phyloP scores from a whole-genome alignment of 306 rosid genomes.

The Rosa persica region DNA sequence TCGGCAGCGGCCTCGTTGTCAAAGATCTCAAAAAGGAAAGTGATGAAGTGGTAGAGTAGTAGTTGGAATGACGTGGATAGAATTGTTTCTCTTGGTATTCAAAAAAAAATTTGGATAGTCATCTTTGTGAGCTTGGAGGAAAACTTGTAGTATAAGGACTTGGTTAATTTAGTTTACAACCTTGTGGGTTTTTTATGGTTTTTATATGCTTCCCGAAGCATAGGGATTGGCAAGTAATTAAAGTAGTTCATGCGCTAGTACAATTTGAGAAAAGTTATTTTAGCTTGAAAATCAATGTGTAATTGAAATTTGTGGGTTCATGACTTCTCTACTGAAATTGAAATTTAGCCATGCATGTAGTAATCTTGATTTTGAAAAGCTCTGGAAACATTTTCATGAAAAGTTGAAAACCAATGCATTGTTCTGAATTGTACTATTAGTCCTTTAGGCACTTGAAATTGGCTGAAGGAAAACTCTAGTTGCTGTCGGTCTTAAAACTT shows the following conservation, averaged over 20 bases:
- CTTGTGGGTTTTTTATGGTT: background rate
- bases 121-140: background rate
- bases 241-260: no score
- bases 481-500: background rate
- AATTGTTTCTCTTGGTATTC: background rate
- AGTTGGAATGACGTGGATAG: no score
- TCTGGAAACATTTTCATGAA: background rate
- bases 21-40: no score
- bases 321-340: background rate
- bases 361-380: background rate
- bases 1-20: no score
- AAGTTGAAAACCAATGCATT: background rate
- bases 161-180: background rate
- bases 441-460: background rate
- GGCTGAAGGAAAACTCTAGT: background rate
- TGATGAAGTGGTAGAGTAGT: no score
- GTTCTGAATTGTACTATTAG: background rate
- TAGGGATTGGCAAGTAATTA: no score
- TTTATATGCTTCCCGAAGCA: no score
- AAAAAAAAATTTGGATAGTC: background rate
- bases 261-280: no score
- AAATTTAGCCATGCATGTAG: background rate
- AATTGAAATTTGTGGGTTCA: background rate
- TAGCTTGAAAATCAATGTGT: no score
- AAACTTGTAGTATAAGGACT: background rate